A percentile compares a stretch with the other conserved stretches of the same genome.
phyloP scores from a whole-genome alignment of 306 rosid genomes.

The Ochetophila trinervis region DNA sequence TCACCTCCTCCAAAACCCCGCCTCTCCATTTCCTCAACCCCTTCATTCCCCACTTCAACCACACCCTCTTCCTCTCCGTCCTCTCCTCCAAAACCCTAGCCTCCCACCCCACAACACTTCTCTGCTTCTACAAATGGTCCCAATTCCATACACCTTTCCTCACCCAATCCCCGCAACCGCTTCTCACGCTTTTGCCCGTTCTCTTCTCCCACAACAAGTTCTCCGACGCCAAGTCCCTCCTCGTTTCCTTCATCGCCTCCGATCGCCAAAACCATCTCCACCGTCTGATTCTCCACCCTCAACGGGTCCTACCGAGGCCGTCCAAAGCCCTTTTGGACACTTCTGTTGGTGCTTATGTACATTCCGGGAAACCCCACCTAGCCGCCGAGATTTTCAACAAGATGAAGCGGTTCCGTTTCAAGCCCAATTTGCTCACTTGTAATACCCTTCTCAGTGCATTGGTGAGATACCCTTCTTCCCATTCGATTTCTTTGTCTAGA shows the following conservation, averaged over 20 bases:
- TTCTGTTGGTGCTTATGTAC: constrained; percentile 66
- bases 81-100: constrained; percentile 45
- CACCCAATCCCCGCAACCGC: constrained; percentile 41
- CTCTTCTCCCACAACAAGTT: constrained; percentile 54
- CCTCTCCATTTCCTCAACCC: constrained; percentile 22
- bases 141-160: constrained; percentile 47
- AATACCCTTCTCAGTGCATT: constrained; percentile 64
- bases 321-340: constrained; percentile 56
- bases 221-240: constrained; percentile 66
- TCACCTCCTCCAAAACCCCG: constrained; percentile 24
- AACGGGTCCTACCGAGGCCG: constrained; percentile 20
- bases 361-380: constrained; percentile 44
- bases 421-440: constrained; percentile 65
- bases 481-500: constrained; percentile 33
- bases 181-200: constrained; percentile 60
- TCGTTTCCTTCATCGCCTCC: constrained; percentile 54
- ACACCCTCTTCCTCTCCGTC: constrained; percentile 46
- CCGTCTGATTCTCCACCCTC: constrained; percentile 42
- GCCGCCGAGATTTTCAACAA: constrained; percentile 57
- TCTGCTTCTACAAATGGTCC: constrained; percentile 60
- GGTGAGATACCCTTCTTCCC: constrained; percentile 44
- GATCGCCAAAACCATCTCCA: constrained; percentile 61
- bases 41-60: constrained; percentile 44
- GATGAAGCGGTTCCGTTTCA: constrained; percentile 50
- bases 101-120: constrained; percentile 41